Evolutionary conservation across 2,329 filamentous ascomycete genomes (phyloP).

Genomic region (Diaporthe sp.): DNA sequence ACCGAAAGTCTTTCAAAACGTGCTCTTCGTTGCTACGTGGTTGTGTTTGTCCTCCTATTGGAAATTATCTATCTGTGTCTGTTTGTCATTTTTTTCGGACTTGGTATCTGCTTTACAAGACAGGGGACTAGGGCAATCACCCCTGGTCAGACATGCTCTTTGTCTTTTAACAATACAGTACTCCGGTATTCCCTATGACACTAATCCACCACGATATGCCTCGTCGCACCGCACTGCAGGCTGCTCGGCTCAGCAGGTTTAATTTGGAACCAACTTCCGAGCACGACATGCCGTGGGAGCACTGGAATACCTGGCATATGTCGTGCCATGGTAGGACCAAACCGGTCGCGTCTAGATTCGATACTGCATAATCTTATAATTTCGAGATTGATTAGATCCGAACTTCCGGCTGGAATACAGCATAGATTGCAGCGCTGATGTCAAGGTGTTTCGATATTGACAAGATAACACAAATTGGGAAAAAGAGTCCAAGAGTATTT

Average conservation of each 20-base stretch:
- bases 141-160: not conserved
- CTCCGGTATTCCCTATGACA: too few species aligned
- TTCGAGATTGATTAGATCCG: not conserved
- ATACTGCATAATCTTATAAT: too few species aligned
- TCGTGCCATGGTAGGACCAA: not conserved
- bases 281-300: too few species aligned
- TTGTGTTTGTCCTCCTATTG: not conserved
- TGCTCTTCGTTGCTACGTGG: not conserved
- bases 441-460: too few species aligned
- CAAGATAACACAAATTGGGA: too few species aligned
- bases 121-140: not conserved
- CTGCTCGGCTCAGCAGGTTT: too few species aligned
- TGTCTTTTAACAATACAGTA: not conserved
- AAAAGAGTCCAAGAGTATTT: too few species aligned
- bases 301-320: too few species aligned
- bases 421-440: not conserved
- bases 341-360: not conserved
- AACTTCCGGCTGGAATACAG: not conserved
- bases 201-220: not conserved
- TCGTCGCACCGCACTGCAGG: not conserved
- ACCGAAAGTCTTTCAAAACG: not conserved
- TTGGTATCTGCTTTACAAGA: not conserved
- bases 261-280: not conserved
- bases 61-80: too few species aligned
- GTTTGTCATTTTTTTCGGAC: not conserved